phyloP scores from a whole-genome alignment of 352 stramenopile species.

The Plasmopara viticola region DNA sequence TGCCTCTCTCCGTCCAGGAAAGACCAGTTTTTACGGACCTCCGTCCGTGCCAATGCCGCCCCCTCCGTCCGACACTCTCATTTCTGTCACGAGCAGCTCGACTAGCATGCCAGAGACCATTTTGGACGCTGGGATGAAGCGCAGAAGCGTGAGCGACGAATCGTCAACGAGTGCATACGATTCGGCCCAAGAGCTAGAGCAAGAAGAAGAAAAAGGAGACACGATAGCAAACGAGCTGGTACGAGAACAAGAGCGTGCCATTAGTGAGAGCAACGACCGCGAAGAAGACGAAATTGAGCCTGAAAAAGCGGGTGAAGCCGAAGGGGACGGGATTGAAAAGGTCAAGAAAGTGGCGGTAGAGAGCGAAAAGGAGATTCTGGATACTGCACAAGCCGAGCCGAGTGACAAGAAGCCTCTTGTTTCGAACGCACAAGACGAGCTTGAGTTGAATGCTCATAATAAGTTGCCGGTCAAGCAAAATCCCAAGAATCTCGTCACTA shows the following conservation, averaged over 20 bases:
- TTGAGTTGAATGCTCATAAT: constrained; percentile 18
- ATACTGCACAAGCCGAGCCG: background rate
- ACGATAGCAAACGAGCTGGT: background rate
- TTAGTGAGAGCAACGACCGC: constrained; percentile 3
- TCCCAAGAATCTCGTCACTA: too few species aligned
- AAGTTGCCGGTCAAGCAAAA: background rate
- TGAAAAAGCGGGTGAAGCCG: constrained; percentile 17
- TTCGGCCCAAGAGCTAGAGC: constrained; percentile 8
- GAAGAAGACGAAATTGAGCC: constrained; percentile 14
- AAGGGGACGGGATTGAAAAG: constrained; percentile 13
- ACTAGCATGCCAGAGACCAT: constrained; percentile 1
- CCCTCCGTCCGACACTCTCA: background rate
- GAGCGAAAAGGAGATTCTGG: background rate
- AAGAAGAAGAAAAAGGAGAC: constrained; percentile 3
- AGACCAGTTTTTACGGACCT: constrained; percentile 12
- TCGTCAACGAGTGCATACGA: constrained; percentile 14
- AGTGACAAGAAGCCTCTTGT: constrained; percentile 14
- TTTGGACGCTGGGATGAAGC: constrained; percentile 10
- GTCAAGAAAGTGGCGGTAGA: constrained; percentile 14
- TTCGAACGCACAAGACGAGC: constrained; percentile 19
- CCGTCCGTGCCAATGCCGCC: constrained; percentile 15
- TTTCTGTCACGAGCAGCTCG: constrained; percentile 1
- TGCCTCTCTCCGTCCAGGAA: constrained; percentile 11
- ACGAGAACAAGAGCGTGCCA: constrained; percentile 4
- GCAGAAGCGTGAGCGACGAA: constrained; percentile 13